Conservation (phyloP, 2,329 filamentous ascomycete genomes). For the Calonectria hawksworthii region DNA sequence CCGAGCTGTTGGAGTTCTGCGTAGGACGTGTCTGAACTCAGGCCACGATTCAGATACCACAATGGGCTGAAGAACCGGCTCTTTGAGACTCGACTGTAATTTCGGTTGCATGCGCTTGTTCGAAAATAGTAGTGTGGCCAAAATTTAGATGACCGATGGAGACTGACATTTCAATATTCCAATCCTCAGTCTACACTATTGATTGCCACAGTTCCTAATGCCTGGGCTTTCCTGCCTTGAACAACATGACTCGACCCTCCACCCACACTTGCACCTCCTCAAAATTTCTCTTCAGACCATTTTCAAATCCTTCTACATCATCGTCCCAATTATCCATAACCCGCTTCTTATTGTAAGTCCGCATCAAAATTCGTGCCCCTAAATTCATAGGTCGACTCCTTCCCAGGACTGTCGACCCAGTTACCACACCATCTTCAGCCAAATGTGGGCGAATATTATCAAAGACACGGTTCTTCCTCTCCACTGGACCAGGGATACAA, state of each 20-base stretch:
- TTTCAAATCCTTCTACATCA: slow-evolving; percentile 48
- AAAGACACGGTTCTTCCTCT: slow-evolving; percentile 37
- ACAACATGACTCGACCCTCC: slow-evolving; percentile 56
- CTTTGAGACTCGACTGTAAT: neutral
- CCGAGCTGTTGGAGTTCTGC: neutral
- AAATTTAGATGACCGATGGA: neutral
- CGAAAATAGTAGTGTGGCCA: neutral
- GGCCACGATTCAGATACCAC: neutral
- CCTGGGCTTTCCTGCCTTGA: slow-evolving; percentile 49
- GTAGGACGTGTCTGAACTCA: neutral
- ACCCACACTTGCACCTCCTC: slow-evolving; percentile 55
- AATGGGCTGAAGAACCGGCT: neutral
- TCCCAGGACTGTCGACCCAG: slow-evolving; percentile 45
- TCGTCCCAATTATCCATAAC: slow-evolving; percentile 58
- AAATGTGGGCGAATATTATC: slow-evolving; percentile 32
- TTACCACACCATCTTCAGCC: slow-evolving; percentile 36
- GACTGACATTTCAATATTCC: neutral
- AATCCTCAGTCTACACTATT: neutral
- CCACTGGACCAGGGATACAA: slow-evolving; percentile 41
- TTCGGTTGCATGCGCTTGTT: neutral
- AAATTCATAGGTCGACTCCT: slow-evolving; percentile 28
- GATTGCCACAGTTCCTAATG: neutral
- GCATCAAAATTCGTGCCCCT: slow-evolving; percentile 39
- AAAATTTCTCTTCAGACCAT: slow-evolving; percentile 52
- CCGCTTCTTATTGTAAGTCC: slow-evolving; percentile 51